Evolutionary conservation across 345 rosid genomes (phyloP), one percentile per base, ranked within the genome.

Genomic region (Salix caprea): DNA sequence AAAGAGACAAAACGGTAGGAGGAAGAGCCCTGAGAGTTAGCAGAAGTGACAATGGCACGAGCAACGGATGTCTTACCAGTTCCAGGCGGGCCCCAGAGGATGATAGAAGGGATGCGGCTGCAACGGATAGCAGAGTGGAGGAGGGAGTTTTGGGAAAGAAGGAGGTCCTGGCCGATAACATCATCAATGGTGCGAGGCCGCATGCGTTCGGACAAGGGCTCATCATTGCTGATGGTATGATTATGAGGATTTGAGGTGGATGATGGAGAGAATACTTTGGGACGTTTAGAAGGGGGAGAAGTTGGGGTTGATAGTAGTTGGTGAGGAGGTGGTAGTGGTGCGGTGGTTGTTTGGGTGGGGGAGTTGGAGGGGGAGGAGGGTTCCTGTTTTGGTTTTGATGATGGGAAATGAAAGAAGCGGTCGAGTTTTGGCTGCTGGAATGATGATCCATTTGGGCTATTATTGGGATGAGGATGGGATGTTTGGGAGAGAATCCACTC

Each of bases 71-170:
- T 91, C 86, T 93, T 93, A n/a, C 98, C 98, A 0, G 94, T 86
- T 6, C 97, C 97, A 26, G 98, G 93, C 5, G 97, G 98, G 1
- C 97, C 98, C 98, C 98, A 91, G 42, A 93, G 86, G 75, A 91
- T 62, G 4, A 93, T 76, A 6, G 97, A 93, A 70, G 97, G 97
- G 68, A 93, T 86, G 54, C 91, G 87, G 40, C 84, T 86, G 64
- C 85, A 80, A 1, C 83, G 78, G 36, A 89, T 79, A 66, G 97
- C 88, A 15, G 92, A 87, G 65, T 85, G 89, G 78, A 91, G 89
- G 67, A 89, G 80, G 18, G 94, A 88, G 42, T 79, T 71, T 65
- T 76, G 86, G 6, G 87, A 83, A 70, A 93, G 86, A 68, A 90
- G 88, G 24, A 87, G 94, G 68, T 91, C 94, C 73, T 93, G 95